These are phyloP conservation scores for Coemansia pectinata DNA, from an alignment of 192 early-diverging fungal species.

Conservation along the genomic window DNA sequence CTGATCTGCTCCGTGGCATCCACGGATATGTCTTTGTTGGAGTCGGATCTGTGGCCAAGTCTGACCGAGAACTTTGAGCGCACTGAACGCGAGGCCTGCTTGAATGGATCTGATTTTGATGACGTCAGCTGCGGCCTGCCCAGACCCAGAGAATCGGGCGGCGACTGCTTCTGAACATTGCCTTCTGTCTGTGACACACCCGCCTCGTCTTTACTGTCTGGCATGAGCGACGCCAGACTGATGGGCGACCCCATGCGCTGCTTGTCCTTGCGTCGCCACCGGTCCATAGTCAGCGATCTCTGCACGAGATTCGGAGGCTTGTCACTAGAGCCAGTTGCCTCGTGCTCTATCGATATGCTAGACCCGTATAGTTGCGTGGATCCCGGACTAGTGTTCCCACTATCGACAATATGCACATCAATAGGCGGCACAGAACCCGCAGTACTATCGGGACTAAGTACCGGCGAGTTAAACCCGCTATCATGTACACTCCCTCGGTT, in stretches of 20 bases:
- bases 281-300: not conserved
- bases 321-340: not conserved
- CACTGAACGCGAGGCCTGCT: not conserved
- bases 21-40: not conserved
- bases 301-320: not conserved
- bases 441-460: not conserved
- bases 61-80: conserved; percentile 2
- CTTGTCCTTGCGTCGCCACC: conserved; percentile 1
- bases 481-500: not conserved
- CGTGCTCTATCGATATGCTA: not conserved
- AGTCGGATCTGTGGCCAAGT: not conserved
- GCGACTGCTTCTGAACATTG: not conserved
- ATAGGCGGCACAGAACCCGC: not conserved
- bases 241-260: conserved; percentile 8
- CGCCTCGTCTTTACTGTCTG: not conserved
- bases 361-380: not conserved
- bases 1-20: not conserved
- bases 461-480: conserved; percentile 20
- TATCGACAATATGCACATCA: conserved; percentile 22
- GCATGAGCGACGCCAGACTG: conserved; percentile 16
- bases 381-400: not conserved
- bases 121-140: not conserved
- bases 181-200: too few species aligned
- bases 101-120: not conserved
- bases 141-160: not conserved